Evolutionary conservation across 2,329 filamentous ascomycete genomes (phyloP).

Genomic region (Sordariomycetes sp.): DNA sequence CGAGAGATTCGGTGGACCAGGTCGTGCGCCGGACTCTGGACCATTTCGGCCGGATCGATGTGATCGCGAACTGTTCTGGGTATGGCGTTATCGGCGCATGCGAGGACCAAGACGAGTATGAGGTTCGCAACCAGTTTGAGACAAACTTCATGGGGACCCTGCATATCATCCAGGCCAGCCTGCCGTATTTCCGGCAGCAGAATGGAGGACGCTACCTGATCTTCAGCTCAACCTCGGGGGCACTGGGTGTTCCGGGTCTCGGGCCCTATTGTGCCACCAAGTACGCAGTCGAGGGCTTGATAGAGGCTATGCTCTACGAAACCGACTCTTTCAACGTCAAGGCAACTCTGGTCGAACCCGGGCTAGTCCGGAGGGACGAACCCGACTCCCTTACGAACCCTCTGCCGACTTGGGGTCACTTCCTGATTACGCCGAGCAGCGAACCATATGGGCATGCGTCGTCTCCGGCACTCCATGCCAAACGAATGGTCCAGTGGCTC

Average conservation of each 20-base stretch:
- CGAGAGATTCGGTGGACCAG: slow-evolving; percentile 62
- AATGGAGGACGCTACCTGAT: slow-evolving; percentile 76
- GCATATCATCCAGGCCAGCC: slow-evolving; percentile 80
- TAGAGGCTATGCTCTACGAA: slow-evolving; percentile 96
- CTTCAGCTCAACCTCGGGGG: slow-evolving; percentile 86
- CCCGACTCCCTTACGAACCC: slow-evolving; percentile 43
- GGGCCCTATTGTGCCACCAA: slow-evolving; percentile 96
- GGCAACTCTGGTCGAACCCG: slow-evolving; percentile 85
- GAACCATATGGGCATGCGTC: slow-evolving; percentile 69
- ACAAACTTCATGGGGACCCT: slow-evolving; percentile 95
- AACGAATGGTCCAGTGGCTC: slow-evolving; percentile 88
- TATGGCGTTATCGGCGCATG: slow-evolving; percentile 93
- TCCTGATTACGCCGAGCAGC: slow-evolving; percentile 77
- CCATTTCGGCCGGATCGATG: slow-evolving; percentile 72
- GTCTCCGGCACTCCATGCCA: slow-evolving; percentile 78
- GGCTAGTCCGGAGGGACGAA: slow-evolving; percentile 80
- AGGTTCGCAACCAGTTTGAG: slow-evolving; percentile 91
- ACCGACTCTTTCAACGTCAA: slow-evolving; percentile 87
- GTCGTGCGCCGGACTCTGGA: slow-evolving; percentile 61
- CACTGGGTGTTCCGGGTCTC: slow-evolving; percentile 84
- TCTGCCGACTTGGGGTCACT: slow-evolving; percentile 80
- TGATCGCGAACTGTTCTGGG: slow-evolving; percentile 87
- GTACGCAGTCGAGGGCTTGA: slow-evolving; percentile 89
- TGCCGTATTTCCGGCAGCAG: slow-evolving; percentile 78
- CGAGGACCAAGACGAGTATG: slow-evolving; percentile 93